Percentiles rank a stretch among this genome's conserved stretches.
These are phyloP conservation scores for Exophiala sideris DNA, from an alignment of 2,329 filamentous ascomycete genomes.

Conservation along the genomic window DNA sequence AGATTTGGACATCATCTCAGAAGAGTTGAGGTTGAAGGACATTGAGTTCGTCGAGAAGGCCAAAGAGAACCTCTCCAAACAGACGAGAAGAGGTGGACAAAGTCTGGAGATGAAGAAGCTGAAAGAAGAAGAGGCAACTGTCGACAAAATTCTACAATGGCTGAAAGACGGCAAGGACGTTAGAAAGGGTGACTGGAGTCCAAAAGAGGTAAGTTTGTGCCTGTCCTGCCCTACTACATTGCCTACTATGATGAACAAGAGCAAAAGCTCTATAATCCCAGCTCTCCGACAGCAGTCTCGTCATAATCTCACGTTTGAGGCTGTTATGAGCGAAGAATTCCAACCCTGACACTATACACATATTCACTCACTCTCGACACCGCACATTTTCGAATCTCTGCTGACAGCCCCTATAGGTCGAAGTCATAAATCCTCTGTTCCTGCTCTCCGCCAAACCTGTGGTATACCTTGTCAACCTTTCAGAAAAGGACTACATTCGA, in stretches of 20 bases:
- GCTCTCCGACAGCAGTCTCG: conserved; percentile 87
- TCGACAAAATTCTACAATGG: conserved; percentile 81
- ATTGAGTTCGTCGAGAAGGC: conserved; percentile 98
- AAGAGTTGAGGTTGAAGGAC: conserved; percentile 88
- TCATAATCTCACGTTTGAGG: conserved; percentile 68
- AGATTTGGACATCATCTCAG: conserved; percentile 93
- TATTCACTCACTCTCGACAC: not conserved
- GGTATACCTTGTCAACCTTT: conserved; percentile 94
- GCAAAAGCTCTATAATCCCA: conserved; percentile 95
- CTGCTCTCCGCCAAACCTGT: conserved; percentile 95
- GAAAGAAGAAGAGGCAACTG: conserved; percentile 87
- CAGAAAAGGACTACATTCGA: conserved; percentile 92
- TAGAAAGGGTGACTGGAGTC: conserved; percentile 80
- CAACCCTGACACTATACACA: conserved; percentile 58
- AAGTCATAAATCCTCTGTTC: conserved; percentile 95
- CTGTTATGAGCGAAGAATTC: conserved; percentile 82
- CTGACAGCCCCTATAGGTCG: conserved; percentile 61
- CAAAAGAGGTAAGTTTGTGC: conserved; percentile 80
- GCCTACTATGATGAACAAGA: conserved; percentile 92
- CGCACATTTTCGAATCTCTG: too few relatives aligned
- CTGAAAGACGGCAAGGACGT: conserved; percentile 89
- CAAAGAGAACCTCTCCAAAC: conserved; percentile 86
- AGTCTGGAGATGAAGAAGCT: conserved; percentile 97
- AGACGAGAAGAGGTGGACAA: conserved; percentile 90
- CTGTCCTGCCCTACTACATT: conserved; percentile 26